A percentile compares a stretch with the other conserved stretches of the same genome.
These are phyloP conservation scores for Ogataea pignaliae DNA, from an alignment of 805 yeast species.

Conservation along the genomic window DNA sequence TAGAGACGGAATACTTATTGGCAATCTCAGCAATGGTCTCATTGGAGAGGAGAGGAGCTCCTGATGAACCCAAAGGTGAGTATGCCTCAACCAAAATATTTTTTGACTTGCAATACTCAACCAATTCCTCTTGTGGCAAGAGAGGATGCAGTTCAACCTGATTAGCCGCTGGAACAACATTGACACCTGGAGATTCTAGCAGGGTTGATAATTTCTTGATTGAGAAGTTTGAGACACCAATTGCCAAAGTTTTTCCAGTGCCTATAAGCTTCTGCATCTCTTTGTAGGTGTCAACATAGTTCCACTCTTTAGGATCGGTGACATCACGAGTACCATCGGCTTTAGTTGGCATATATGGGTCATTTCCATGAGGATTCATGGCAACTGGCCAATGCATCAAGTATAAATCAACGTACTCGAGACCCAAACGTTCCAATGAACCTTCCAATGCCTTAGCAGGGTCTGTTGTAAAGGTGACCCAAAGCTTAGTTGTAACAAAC, in stretches of 20 bases:
- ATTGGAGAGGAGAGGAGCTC: conserved; percentile 48
- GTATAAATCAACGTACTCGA: conserved; percentile 68
- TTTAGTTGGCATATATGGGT: conserved; percentile 16
- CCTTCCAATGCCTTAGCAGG: conserved; percentile 45
- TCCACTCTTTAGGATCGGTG: conserved; percentile 25
- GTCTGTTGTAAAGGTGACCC: conserved; percentile 38
- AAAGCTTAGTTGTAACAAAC: conserved; percentile 61
- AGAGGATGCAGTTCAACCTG: conserved; percentile 76
- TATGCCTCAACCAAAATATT: conserved; percentile 66
- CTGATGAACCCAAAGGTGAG: conserved; percentile 67
- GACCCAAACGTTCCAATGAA: conserved; percentile 46
- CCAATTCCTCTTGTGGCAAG: conserved; percentile 57
- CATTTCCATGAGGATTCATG: conserved; percentile 33
- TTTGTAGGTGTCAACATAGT: conserved; percentile 56
- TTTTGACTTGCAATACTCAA: conserved; percentile 46
- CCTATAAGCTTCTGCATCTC: conserved; percentile 52
- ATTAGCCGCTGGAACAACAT: conserved; percentile 59
- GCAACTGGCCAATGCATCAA: conserved; percentile 83
- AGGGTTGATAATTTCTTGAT: conserved; percentile 46
- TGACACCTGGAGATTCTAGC: conserved; percentile 43
- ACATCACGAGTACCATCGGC: conserved; percentile 24
- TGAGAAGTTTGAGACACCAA: conserved; percentile 77
- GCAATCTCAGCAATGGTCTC: conserved; percentile 41
- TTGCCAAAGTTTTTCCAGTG: conserved; percentile 44
- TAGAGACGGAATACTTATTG: conserved; percentile 35